Base-by-base conservation (phyloP, 768 basidiomycete genomes). In the Trametes sanguinea region DNA sequence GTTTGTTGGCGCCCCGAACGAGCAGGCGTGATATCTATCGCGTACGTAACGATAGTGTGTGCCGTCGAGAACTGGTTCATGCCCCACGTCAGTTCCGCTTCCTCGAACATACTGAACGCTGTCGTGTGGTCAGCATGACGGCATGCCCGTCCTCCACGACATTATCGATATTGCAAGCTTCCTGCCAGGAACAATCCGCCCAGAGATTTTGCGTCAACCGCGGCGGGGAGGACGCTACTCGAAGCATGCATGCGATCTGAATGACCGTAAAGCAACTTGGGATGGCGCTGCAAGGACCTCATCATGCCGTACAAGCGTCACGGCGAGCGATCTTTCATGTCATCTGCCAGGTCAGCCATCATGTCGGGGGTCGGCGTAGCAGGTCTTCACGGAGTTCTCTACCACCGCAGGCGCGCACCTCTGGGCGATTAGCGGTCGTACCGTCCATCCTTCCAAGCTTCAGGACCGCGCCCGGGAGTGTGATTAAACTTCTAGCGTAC, bases 401-500 rank as follows among this genome's bases (percentile, higher is more conserved):
- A 37, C 35, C 6, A 6, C 35, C 11, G 11, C 35, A 6, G 6
- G 11, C 6, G 6, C 11, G 35, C 35, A 37, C 35, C 6, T 37
- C 11, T 37, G 35, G 39, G 51, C 39, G 51, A 53, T 40, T 40
- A 40, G 39, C 39, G 37, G 17, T 37, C 22, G 51, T 17, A 17
- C 13, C 14, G 51, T 29, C 29, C 33, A 22, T 14, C 35, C 51
- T 22, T 22, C 35, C 51, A 7, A 35, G n/a, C 30, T 33, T 37
- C 35, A 37, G 35, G 35, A 37, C 35, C 42, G 42, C 50, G 50
- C 51, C 14, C 57, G 50, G 57, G 42, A 47, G n/a, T 42, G 37
- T 59, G 57, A 59, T 59, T 51, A 59, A 59, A 59, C 57, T 59
- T 59, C 57, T 59, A 51, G 57, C 50, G 50, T 37, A 52, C 57